A percentile compares a stretch with the other conserved stretches of the same genome.
phyloP scores from a whole-genome alignment of 2,329 filamentous ascomycete genomes.

The Talaromyces sp. region DNA sequence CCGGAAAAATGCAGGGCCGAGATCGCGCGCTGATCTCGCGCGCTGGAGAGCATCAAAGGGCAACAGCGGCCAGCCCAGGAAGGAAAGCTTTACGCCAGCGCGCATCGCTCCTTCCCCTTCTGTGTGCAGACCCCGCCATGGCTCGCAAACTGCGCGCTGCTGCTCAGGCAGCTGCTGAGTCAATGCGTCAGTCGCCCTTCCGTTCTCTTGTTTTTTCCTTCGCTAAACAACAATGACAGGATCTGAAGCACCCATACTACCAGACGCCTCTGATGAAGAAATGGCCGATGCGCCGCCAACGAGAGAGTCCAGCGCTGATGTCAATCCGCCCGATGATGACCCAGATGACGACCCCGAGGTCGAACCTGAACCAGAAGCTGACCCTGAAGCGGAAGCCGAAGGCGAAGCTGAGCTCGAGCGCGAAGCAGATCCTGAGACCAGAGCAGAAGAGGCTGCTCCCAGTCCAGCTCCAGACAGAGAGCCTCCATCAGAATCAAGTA shows the following conservation, averaged over 20 bases:
- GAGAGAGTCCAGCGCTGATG: slow-evolving; percentile 25
- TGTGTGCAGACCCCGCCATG: slow-evolving; percentile 23
- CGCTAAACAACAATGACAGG: slow-evolving; percentile 23
- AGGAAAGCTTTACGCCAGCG: neutral
- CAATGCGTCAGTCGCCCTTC: slow-evolving; percentile 31
- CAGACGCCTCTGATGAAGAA: slow-evolving; percentile 42
- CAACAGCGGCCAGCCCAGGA: slow-evolving; percentile 1
- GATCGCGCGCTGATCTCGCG: neutral
- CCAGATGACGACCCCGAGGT: slow-evolving; percentile 40
- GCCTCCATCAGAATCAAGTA: slow-evolving; percentile 43
- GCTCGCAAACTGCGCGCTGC: slow-evolving; percentile 41
- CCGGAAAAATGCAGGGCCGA: slow-evolving; percentile 5
- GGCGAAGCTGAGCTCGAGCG: slow-evolving; percentile 17
- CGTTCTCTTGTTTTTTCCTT: neutral
- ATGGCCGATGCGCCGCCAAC: slow-evolving; percentile 34
- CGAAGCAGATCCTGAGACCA: slow-evolving; percentile 40
- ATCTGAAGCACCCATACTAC: slow-evolving; percentile 34
- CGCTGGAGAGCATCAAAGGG: slow-evolving; percentile 2
- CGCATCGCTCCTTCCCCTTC: slow-evolving; percentile 3
- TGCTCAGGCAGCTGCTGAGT: slow-evolving; percentile 43
- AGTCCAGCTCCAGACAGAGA: slow-evolving; percentile 38
- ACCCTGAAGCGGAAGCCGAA: slow-evolving; percentile 22
- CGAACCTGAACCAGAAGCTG: slow-evolving; percentile 32
- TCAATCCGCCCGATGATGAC: slow-evolving; percentile 23
- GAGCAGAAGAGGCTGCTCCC: slow-evolving; percentile 22